Conservation (phyloP, 768 basidiomycete species). For the Artomyces pyxidatus region DNA sequence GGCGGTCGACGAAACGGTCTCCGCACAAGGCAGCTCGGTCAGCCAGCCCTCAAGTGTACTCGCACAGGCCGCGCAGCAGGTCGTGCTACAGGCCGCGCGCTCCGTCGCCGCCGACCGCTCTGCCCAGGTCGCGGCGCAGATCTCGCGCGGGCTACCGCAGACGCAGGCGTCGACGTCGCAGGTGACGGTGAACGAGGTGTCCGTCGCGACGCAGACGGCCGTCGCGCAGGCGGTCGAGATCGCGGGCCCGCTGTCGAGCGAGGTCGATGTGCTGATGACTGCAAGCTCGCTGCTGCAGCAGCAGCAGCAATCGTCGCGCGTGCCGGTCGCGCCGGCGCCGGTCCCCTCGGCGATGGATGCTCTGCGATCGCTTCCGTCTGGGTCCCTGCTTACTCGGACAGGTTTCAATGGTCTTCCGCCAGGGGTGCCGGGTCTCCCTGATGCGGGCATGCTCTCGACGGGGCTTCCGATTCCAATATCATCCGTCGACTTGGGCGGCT, state of each 20-base stretch:
- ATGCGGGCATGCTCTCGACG: slow-evolving; percentile 6
- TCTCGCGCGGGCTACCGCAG: slow-evolving; percentile 32
- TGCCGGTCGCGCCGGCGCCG: slow-evolving; percentile 21
- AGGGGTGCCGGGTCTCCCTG: slow-evolving; percentile 5
- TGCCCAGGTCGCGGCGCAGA: slow-evolving; percentile 31
- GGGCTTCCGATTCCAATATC: neutral
- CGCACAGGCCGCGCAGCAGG: slow-evolving; percentile 72
- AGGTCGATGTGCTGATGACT: slow-evolving; percentile 74
- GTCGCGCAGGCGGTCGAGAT: slow-evolving; percentile 79
- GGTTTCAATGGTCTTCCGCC: slow-evolving; percentile 15
- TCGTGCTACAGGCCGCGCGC: slow-evolving; percentile 70
- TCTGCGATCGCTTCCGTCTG: slow-evolving; percentile 29
- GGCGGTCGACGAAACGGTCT: slow-evolving; percentile 64
- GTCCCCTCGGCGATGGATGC: slow-evolving; percentile 23
- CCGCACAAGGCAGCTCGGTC: slow-evolving; percentile 34
- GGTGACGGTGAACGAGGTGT: slow-evolving; percentile 50
- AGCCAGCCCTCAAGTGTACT: slow-evolving; percentile 44
- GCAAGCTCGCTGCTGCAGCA: slow-evolving; percentile 47
- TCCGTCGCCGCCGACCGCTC: slow-evolving; percentile 48
- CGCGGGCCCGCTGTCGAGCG: slow-evolving; percentile 62
- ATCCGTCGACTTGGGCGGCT: slow-evolving; percentile 8
- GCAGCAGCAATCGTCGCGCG: slow-evolving; percentile 26
- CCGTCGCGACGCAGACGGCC: slow-evolving; percentile 61
- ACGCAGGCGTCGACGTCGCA: slow-evolving; percentile 25
- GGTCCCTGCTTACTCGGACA: slow-evolving; percentile 21